Evolutionary conservation across 2,329 filamentous ascomycete genomes (phyloP).

Genomic region (Trichoderma pleuroti): DNA sequence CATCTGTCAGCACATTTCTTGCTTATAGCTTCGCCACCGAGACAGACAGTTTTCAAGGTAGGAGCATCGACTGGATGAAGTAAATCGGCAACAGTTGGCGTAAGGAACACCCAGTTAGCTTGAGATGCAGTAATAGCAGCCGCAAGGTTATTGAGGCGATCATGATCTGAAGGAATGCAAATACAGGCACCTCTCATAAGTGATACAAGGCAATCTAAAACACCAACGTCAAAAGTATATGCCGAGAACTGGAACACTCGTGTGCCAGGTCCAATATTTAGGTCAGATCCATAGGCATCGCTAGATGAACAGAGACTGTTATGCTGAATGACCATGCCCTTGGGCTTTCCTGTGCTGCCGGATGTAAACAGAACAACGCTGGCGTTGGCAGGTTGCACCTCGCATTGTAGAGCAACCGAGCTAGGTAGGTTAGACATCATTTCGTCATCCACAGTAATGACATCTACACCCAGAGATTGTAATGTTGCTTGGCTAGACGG

Average conservation of each 20-base stretch:
- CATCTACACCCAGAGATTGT: not conserved
- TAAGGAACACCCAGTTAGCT: constrained; percentile 18
- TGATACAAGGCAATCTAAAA: constrained; percentile 22
- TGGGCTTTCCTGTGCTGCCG: constrained; percentile 5
- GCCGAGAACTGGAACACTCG: constrained; percentile 23
- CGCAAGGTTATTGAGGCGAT: constrained; percentile 20
- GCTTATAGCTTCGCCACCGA: constrained; percentile 16
- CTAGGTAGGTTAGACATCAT: not conserved
- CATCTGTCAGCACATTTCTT: constrained; percentile 3
- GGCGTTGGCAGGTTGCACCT: not conserved
- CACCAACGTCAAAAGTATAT: constrained; percentile 23
- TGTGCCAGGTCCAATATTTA: constrained; percentile 2
- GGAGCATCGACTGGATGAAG: not conserved
- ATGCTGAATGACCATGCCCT: constrained; percentile 12
- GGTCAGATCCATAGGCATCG: not conserved
- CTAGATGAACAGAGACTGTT: constrained; percentile 14
- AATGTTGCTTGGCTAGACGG: not conserved
- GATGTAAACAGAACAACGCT: constrained; percentile 15
- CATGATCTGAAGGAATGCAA: constrained; percentile 22
- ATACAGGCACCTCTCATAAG: constrained; percentile 22
- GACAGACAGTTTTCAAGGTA: constrained; percentile 1
- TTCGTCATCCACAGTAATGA: not conserved
- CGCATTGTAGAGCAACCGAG: not conserved
- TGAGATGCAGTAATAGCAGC: not conserved
- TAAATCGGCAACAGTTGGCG: constrained; percentile 21